These are phyloP conservation scores for Colletotrichum zoysiae DNA, from an alignment of 2,329 filamentous ascomycete genomes.

Conservation along the genomic window DNA sequence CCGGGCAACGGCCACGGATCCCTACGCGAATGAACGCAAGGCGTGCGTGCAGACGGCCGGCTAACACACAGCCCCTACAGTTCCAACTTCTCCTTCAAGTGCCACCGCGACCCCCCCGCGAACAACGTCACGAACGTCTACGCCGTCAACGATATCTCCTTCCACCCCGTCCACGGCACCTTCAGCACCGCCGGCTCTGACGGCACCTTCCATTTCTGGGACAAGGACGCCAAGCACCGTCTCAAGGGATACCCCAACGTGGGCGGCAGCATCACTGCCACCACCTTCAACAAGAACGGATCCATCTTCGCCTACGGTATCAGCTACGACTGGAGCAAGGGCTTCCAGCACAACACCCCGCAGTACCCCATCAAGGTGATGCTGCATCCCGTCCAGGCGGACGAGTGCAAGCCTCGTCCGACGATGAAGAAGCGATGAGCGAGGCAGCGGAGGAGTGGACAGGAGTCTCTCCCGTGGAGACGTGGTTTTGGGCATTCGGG, in stretches of 20 bases:
- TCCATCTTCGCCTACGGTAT: constrained; percentile 89
- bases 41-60: neutral
- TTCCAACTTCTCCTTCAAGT: constrained; percentile 99
- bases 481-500: neutral
- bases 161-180: constrained; percentile 97
- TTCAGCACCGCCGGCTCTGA: constrained; percentile 97
- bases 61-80: constrained; percentile 52
- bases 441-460: constrained; percentile 43
- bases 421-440: constrained; percentile 68
- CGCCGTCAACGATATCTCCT: constrained; percentile 96
- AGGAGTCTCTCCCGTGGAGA: neutral
- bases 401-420: constrained; percentile 73
- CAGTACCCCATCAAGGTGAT: constrained; percentile 84
- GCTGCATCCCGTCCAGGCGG: constrained; percentile 79
- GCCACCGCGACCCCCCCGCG: constrained; percentile 85
- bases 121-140: constrained; percentile 89
- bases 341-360: constrained; percentile 85
- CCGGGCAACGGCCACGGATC: neutral
- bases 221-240: constrained; percentile 90
- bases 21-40: neutral
- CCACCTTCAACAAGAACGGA: constrained; percentile 90
- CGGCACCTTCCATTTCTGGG: constrained; percentile 97
- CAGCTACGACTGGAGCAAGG: constrained; percentile 99
- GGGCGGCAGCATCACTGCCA: constrained; percentile 88
- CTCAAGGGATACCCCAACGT: constrained; percentile 90